A percentile compares a stretch with the other conserved stretches of the same genome.
phyloP scores from a whole-genome alignment of 2,329 filamentous ascomycete species.

The Fusarium sp. region DNA sequence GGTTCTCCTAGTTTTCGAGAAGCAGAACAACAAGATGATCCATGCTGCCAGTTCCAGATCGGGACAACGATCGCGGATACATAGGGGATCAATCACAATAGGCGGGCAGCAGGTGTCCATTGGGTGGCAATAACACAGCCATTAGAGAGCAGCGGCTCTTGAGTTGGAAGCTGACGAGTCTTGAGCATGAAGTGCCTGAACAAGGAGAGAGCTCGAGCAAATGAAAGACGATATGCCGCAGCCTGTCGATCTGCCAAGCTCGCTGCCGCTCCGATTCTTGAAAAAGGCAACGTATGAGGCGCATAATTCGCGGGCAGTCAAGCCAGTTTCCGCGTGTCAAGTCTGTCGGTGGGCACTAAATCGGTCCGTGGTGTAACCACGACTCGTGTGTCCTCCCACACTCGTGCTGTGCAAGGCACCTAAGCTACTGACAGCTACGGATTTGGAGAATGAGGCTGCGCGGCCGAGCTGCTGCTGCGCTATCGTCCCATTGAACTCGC shows the following conservation, averaged over 20 bases:
- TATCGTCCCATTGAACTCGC: neutral
- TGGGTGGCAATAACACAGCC: slow-evolving; percentile 9
- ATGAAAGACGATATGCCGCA: slow-evolving; percentile 7
- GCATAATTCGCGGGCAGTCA: neutral
- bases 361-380: slow-evolving; percentile 9
- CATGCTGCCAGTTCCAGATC: slow-evolving; percentile 15
- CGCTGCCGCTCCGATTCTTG: slow-evolving; percentile 15
- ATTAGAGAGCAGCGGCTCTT: slow-evolving; percentile 6
- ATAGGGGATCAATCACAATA: slow-evolving; percentile 1
- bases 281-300: slow-evolving; percentile 8
- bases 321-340: slow-evolving; percentile 2
- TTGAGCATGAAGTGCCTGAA: neutral
- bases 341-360: neutral
- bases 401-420: neutral
- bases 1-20: slow-evolving; percentile 20
- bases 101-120: slow-evolving; percentile 11
- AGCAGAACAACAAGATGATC: slow-evolving; percentile 7
- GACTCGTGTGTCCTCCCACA: neutral
- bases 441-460: neutral
- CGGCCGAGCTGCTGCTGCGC: neutral
- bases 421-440: neutral
- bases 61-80: slow-evolving; percentile 15
- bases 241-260: slow-evolving; percentile 23
- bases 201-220: slow-evolving; percentile 7
- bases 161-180: slow-evolving; percentile 3